A percentile compares a stretch with the other conserved stretches of the same genome.
These are phyloP conservation scores for Pyracantha coccinea DNA, from an alignment of 331 rosid genomes.

Conservation along the genomic window DNA sequence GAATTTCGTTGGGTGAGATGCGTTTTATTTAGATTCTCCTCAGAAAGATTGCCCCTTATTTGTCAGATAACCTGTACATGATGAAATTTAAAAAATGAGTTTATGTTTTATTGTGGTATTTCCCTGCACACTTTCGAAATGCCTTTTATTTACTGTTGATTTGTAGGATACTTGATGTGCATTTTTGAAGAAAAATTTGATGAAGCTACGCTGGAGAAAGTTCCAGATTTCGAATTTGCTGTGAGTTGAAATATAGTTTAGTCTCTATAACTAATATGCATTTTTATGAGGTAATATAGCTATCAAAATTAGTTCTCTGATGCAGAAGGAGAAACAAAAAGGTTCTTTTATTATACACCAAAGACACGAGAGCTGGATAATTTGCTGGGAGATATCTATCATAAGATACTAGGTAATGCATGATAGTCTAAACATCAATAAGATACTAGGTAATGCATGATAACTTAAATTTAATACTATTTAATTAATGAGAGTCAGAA, in stretches of 20 bases:
- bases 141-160: neutral
- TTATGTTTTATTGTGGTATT: neutral
- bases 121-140: neutral
- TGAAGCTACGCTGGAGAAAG: slow-evolving; percentile 49
- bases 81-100: neutral
- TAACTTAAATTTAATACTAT: neutral
- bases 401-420: slow-evolving; percentile 75
- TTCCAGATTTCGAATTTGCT: slow-evolving; percentile 67
- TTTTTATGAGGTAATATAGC: slow-evolving; percentile 16
- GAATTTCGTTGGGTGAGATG: neutral
- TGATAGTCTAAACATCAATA: slow-evolving; percentile 3
- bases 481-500: neutral
- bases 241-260: slow-evolving; percentile 38
- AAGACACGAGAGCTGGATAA: slow-evolving; percentile 84
- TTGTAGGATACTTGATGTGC: slow-evolving; percentile 85
- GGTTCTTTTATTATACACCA: slow-evolving; percentile 76
- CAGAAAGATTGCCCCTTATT: neutral
- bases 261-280: slow-evolving; percentile 3
- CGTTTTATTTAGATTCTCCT: neutral
- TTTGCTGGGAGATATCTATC: slow-evolving; percentile 89
- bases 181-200: slow-evolving; percentile 69
- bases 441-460: slow-evolving; percentile 61
- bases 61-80: neutral
- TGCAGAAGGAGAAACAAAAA: slow-evolving; percentile 75
- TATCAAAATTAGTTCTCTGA: slow-evolving; percentile 67